These are phyloP conservation scores for Aspergillus avenaceus DNA, from an alignment of 495 filamentous ascomycete genomes.

Conservation along the genomic window DNA sequence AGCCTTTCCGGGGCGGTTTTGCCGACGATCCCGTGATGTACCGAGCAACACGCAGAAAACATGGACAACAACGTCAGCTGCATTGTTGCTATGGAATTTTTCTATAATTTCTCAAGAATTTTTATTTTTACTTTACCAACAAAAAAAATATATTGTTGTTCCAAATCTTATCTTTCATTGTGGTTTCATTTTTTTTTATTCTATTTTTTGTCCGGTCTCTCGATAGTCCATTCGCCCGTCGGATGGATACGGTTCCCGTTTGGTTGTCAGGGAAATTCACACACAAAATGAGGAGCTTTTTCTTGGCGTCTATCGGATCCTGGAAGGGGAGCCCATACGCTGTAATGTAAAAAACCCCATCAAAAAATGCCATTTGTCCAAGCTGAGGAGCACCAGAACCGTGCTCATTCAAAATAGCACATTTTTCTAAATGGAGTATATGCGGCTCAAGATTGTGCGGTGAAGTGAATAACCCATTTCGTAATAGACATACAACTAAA, in stretches of 20 bases:
- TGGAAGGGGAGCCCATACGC: slow-evolving; percentile 31
- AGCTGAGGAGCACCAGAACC: not conserved
- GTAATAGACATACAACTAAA: not conserved
- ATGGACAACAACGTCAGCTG: slow-evolving; percentile 1
- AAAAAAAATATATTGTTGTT: too few species aligned
- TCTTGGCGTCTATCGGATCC: slow-evolving; percentile 35
- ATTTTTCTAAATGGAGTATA: not conserved
- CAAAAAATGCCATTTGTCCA: not conserved
- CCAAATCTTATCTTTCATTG: too few species aligned
- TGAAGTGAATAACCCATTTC: not conserved
- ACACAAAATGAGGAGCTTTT: slow-evolving; percentile 30
- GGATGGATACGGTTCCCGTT: not conserved
- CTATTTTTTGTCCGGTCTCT: not conserved
- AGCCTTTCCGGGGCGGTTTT: slow-evolving; percentile 49
- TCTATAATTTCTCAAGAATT: too few species aligned
- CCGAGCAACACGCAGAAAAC: slow-evolving; percentile 24
- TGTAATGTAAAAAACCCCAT: slow-evolving; percentile 18
- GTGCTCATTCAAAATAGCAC: not conserved
- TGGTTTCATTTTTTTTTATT: too few species aligned
- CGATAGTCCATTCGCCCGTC: not conserved
- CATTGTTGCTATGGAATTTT: not conserved
- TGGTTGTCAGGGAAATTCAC: slow-evolving; percentile 23
- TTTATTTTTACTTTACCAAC: not conserved
- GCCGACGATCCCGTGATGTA: slow-evolving; percentile 50
- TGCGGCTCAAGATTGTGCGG: not conserved